Evolutionary conservation across 768 basidiomycete genomes (phyloP).

Genomic region (Crassisporium funariophilum): DNA sequence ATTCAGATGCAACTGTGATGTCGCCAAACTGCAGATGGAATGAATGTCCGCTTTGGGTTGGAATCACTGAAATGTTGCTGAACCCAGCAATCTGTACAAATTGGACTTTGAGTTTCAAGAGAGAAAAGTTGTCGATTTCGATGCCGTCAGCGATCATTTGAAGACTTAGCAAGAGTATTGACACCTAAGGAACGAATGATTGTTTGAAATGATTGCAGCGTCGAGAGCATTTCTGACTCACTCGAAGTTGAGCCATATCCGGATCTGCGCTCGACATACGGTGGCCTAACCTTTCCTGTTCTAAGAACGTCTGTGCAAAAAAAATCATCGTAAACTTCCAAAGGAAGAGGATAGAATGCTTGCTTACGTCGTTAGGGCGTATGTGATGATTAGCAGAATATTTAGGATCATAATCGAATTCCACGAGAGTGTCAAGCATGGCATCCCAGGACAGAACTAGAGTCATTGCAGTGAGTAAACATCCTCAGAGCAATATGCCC

Average conservation of each 20-base stretch:
- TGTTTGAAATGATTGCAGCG: not conserved
- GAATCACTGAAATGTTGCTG: slow-evolving; percentile 45
- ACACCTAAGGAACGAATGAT: slow-evolving; percentile 40
- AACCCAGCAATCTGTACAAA: slow-evolving; percentile 58
- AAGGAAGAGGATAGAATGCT: not conserved
- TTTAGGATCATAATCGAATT: slow-evolving; percentile 48
- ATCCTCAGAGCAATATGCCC: slow-evolving; percentile 3
- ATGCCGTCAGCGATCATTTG: slow-evolving; percentile 71
- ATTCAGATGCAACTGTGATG: slow-evolving; percentile 41
- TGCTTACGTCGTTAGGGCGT: slow-evolving; percentile 43
- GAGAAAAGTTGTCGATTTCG: slow-evolving; percentile 47
- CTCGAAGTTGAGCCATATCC: slow-evolving; percentile 50
- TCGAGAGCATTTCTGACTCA: slow-evolving; percentile 27
- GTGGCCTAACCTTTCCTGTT: not conserved
- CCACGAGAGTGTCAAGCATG: slow-evolving; percentile 57
- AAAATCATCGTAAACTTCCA: not conserved
- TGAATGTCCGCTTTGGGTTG: slow-evolving; percentile 47
- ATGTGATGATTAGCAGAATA: slow-evolving; percentile 40
- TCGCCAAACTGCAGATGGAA: slow-evolving; percentile 59
- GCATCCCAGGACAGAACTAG: slow-evolving; percentile 68
- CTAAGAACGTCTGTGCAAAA: slow-evolving; percentile 3
- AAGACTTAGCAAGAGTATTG: slow-evolving; percentile 58
- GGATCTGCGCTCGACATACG: slow-evolving; percentile 36
- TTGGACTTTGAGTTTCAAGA: slow-evolving; percentile 64
- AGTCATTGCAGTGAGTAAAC: not conserved